Conservation (phyloP, 225 moss, liverwort and hornwort genomes). For the Physcomitrellopsis africana region DNA sequence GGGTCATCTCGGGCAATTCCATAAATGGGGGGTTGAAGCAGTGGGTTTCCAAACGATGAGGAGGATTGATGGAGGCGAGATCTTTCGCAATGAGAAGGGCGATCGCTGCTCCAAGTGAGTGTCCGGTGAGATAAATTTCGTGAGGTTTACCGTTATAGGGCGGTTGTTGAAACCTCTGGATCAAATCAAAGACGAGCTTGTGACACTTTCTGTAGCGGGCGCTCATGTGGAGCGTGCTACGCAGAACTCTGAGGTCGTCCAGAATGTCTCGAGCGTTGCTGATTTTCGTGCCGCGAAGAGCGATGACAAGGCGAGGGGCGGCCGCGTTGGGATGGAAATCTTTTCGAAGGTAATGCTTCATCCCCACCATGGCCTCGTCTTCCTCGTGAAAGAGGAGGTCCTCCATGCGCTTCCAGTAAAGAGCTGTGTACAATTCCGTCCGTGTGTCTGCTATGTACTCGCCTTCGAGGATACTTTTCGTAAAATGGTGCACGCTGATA, state of each 20-base stretch:
- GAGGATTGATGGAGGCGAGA: background rate
- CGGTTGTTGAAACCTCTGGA: background rate
- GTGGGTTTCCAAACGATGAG: background rate
- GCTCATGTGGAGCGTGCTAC: background rate
- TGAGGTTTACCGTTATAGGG: background rate
- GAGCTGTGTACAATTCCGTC: too few relatives aligned
- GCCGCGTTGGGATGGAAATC: background rate
- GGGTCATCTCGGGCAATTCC: background rate
- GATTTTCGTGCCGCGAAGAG: background rate
- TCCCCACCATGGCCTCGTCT: too few relatives aligned
- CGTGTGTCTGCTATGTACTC: too few relatives aligned
- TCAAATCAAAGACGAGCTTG: background rate
- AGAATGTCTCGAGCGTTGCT: background rate
- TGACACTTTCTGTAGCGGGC: background rate
- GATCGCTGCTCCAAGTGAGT: background rate
- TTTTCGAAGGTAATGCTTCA: background rate
- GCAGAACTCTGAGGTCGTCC: background rate
- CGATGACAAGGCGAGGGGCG: background rate
- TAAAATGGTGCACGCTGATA: too few relatives aligned
- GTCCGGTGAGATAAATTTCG: background rate
- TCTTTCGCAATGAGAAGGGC: conserved; percentile 7
- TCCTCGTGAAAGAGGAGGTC: too few relatives aligned
- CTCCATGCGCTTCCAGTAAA: too few relatives aligned
- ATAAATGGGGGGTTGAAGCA: conserved; percentile 4
- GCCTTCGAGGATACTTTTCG: too few relatives aligned